These are phyloP conservation scores for Rhodamnia argentea DNA, from an alignment of 345 rosid genomes.

Conservation along the genomic window DNA sequence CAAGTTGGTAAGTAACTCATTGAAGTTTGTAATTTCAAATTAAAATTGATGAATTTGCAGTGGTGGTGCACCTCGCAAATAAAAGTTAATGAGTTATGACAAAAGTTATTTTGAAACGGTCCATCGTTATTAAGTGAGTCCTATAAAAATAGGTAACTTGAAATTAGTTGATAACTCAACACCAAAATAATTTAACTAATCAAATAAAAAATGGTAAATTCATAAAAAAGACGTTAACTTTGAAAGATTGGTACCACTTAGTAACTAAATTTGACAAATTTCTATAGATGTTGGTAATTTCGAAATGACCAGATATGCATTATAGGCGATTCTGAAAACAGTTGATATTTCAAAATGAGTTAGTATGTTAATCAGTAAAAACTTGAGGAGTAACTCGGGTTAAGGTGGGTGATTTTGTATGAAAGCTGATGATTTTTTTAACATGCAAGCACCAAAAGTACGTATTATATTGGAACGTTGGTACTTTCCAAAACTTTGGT, in stretches of 20 bases:
- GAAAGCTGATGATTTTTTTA: not conserved
- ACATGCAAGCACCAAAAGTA: not conserved
- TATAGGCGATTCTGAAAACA: not conserved
- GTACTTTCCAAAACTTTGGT: not conserved
- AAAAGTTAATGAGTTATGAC: not conserved
- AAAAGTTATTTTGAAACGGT: not conserved
- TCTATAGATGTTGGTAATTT: not conserved
- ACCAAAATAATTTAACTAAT: not conserved
- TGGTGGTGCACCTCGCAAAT: not conserved
- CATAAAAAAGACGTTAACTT: not conserved
- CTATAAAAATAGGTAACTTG: not conserved
- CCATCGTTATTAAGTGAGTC: not conserved
- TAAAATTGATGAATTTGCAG: not conserved
- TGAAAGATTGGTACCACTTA: not conserved
- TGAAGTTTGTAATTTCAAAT: not conserved
- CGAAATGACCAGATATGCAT: not conserved
- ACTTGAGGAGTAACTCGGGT: not conserved
- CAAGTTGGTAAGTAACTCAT: rapidly evolving
- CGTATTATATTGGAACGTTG: not conserved
- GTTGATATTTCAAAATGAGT: not conserved
- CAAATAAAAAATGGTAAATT: not conserved
- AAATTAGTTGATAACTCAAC: not conserved
- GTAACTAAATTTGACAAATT: not conserved
- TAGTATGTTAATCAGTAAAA: not conserved
- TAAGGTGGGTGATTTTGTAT: not conserved